Evolutionary conservation across 192 early-diverging fungal species (phyloP).

Genomic region (Helicostylum pulchrum): DNA sequence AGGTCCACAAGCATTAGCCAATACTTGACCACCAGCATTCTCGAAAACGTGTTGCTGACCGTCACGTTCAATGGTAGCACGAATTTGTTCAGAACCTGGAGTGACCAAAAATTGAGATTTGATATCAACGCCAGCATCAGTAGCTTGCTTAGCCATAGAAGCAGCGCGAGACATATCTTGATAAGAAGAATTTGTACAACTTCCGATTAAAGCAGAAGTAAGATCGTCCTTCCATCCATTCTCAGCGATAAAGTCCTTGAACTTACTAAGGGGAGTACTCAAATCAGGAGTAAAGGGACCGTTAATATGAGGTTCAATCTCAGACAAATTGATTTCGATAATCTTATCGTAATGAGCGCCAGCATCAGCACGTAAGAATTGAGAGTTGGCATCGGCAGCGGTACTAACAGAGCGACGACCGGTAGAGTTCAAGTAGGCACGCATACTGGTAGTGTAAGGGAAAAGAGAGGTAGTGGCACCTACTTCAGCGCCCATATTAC

Average conservation of each 20-base stretch:
- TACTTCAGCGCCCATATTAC: slow-evolving; percentile 99
- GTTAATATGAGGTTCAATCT: slow-evolving; percentile 95
- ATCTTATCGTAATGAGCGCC: slow-evolving; percentile 86
- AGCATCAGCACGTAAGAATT: slow-evolving; percentile 70
- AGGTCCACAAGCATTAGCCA: slow-evolving; percentile 97
- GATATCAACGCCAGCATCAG: slow-evolving; percentile 69
- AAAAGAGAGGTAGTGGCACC: slow-evolving; percentile 98
- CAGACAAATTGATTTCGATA: slow-evolving; percentile 87
- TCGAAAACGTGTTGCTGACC: slow-evolving; percentile 80
- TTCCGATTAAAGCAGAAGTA: slow-evolving; percentile 89
- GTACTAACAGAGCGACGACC: slow-evolving; percentile 71
- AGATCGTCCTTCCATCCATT: slow-evolving; percentile 89
- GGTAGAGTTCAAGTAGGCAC: slow-evolving; percentile 82
- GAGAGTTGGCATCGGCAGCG: slow-evolving; percentile 60
- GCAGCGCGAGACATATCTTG: slow-evolving; percentile 94
- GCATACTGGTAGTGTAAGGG: slow-evolving; percentile 87
- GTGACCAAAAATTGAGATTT: slow-evolving; percentile 89
- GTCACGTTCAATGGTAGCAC: slow-evolving; percentile 96
- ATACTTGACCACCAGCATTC: slow-evolving; percentile 80
- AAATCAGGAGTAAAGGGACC: slow-evolving; percentile 98
- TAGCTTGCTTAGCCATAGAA: slow-evolving; percentile 83
- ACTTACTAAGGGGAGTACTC: slow-evolving; percentile 85
- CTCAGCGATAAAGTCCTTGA: slow-evolving; percentile 69
- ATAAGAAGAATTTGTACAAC: slow-evolving; percentile 97
- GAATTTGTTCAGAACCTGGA: slow-evolving; percentile 96